Evolutionary conservation across 2,329 filamentous ascomycete species (phyloP).

Genomic region (Trichoderma citrinoviride): DNA sequence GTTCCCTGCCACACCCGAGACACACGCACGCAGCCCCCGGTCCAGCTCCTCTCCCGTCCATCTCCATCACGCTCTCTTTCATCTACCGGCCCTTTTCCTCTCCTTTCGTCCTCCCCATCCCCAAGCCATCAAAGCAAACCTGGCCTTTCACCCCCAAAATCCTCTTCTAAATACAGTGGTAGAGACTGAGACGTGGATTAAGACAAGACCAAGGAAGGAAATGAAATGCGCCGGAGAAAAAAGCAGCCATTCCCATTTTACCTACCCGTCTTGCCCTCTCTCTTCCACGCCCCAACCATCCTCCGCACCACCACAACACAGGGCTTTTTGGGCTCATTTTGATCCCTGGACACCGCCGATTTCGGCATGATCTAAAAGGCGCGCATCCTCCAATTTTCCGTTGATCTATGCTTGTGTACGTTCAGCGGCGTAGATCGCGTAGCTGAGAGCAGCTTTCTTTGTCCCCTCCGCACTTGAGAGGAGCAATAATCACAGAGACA

Average conservation of each 20-base stretch:
- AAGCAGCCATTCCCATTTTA: not conserved
- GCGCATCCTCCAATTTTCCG: not conserved
- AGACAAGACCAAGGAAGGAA: not conserved
- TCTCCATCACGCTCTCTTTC: not conserved
- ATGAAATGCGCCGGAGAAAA: not conserved
- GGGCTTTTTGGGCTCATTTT: slow-evolving; percentile 65
- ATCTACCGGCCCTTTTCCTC: not conserved
- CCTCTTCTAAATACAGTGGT: not conserved
- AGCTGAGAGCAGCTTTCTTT: slow-evolving; percentile 10
- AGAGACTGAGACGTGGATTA: no score
- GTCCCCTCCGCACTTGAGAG: no score
- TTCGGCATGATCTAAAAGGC: slow-evolving; percentile 27
- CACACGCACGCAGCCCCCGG: not conserved
- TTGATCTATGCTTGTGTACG: slow-evolving; percentile 21
- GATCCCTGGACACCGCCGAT: slow-evolving; percentile 46
- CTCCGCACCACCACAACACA: slow-evolving; percentile 33
- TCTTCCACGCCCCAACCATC: slow-evolving; percentile 36
- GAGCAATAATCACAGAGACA: no score
- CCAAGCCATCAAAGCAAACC: not conserved
- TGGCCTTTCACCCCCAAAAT: slow-evolving; percentile 10
- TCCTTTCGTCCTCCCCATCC: not conserved
- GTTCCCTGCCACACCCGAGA: slow-evolving; percentile 1
- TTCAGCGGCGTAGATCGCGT: not conserved
- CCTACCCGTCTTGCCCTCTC: slow-evolving; percentile 30
- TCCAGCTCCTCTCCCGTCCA: not conserved